phyloP scores from a whole-genome alignment of 768 basidiomycete species.

The Psilocybe sp. region DNA sequence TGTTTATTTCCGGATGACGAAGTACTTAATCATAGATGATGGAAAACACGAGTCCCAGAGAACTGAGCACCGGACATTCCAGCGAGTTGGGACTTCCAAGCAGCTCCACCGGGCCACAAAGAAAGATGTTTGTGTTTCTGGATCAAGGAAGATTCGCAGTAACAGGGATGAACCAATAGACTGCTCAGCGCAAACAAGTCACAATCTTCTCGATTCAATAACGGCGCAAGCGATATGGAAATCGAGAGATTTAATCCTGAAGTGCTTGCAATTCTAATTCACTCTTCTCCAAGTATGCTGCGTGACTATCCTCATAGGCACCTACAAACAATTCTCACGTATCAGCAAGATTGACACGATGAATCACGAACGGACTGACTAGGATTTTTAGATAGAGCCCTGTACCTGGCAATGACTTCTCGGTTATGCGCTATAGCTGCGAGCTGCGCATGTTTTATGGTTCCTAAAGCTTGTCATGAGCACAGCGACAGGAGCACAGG shows the following conservation, averaged over 20 bases:
- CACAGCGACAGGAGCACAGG: background rate
- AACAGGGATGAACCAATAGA: background rate
- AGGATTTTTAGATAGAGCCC: conserved; percentile 49
- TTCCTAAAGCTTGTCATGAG: conserved; percentile 47
- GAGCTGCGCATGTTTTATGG: conserved; percentile 81
- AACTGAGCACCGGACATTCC: too few relatives aligned
- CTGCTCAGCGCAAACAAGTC: background rate
- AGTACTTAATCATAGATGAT: too few relatives aligned
- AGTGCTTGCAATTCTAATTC: conserved; percentile 61
- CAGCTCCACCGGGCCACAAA: too few relatives aligned
- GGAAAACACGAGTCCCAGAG: too few relatives aligned
- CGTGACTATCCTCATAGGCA: conserved; percentile 61
- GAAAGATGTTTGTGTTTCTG: too few relatives aligned
- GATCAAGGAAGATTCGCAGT: too few relatives aligned
- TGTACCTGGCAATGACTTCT: conserved; percentile 64
- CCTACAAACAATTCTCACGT: conserved; percentile 26
- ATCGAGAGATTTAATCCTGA: conserved; percentile 52
- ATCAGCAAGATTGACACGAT: background rate
- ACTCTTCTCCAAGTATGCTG: conserved; percentile 54
- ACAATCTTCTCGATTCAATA: background rate
- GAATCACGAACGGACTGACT: conserved; percentile 22
- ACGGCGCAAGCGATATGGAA: background rate
- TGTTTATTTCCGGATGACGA: too few relatives aligned
- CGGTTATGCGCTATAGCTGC: conserved; percentile 76
- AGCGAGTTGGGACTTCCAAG: too few relatives aligned